Base-by-base conservation (phyloP, 139 green algal species). In the Chloropicon primus region DNA sequence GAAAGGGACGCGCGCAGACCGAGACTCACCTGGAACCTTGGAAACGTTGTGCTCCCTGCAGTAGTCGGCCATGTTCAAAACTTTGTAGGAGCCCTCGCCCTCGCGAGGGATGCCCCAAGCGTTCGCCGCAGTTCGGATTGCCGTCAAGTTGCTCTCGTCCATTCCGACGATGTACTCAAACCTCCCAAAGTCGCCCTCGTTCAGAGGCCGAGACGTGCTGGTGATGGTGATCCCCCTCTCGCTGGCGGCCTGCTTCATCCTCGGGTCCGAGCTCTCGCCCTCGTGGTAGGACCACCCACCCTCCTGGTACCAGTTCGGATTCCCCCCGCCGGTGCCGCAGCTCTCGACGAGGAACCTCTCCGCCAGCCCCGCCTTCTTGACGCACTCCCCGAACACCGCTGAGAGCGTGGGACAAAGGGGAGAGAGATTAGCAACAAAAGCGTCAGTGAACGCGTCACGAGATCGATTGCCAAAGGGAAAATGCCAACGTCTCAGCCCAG, bases 81-180 rank as follows among this genome's bases (percentile, higher is more conserved):
- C 72, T 73, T 86, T 83, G 77, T 84, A 27, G 29, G 21, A n/a
- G 41, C 29, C 28, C 72, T 73, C 28, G 17, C 22, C 77, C 24
- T 26, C 22, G 17, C 22, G 53, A 21, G 80, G 26, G 1, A 21
- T 24, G 21, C 54, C 21, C 86, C 80, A 87, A 72, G 85, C 53
- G 26, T 77, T 25, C 0, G 54, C 77, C 0, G 85, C 83, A 23
- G 26, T 71, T 22, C 2, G 29, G 22, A 93, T 90, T 24, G 87
- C 89, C 0, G 72, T 28, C 2, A 89, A 71, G 85, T 98, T 98
- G 10, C 84, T 81, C 21, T 74, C 76, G 71, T 98, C 94, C 93
- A 98, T 98, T 24, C 89, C 88, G 2, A 98, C 79, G 22, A 98
- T 90, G 82, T 92, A 88, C 73, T 98, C 88, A 83, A 95, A 98